phyloP scores from a whole-genome alignment of 1,139 yeast species.

The Debaryomyces psychrophilus region DNA sequence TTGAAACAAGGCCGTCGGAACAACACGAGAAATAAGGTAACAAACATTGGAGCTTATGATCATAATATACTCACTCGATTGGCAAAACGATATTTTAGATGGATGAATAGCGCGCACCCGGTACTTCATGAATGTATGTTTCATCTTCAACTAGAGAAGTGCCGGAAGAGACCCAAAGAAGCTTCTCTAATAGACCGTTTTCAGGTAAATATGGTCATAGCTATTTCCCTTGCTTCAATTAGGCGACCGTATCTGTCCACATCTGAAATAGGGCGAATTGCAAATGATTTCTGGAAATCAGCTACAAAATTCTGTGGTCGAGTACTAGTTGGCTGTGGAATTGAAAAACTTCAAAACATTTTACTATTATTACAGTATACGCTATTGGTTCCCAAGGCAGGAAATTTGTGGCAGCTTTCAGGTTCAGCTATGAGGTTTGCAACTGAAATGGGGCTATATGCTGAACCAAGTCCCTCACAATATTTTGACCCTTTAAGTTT shows the following conservation, averaged over 20 bases:
- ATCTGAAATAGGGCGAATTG: slow-evolving; percentile 17
- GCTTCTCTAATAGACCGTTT: slow-evolving; percentile 12
- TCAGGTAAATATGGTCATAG: slow-evolving; percentile 17
- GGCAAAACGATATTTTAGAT: slow-evolving; percentile 15
- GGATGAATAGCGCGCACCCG: slow-evolving; percentile 18
- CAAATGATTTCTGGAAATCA: slow-evolving; percentile 17
- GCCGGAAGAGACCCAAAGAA: slow-evolving; percentile 10
- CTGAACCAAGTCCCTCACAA: slow-evolving; percentile 15
- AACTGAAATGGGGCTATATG: slow-evolving; percentile 17
- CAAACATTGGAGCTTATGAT: slow-evolving; percentile 17
- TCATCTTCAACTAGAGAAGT: slow-evolving; percentile 13
- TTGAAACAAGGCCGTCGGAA: slow-evolving; percentile 15
- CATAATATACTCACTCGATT: slow-evolving; percentile 11
- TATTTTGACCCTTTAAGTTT: slow-evolving; percentile 14
- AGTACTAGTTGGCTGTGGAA: slow-evolving; percentile 11
- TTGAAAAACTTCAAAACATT: slow-evolving; percentile 15
- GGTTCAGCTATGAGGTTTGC: slow-evolving; percentile 18
- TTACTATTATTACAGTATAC: slow-evolving; percentile 15
- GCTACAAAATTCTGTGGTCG: slow-evolving; percentile 11
- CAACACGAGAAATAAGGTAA: slow-evolving; percentile 12
- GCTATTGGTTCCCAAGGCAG: slow-evolving; percentile 17
- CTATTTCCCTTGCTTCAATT: slow-evolving; percentile 16
- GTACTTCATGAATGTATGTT: slow-evolving; percentile 16
- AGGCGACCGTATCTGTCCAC: slow-evolving; percentile 14
- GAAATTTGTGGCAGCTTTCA: slow-evolving; percentile 18